Base-by-base conservation (phyloP, 2,329 filamentous ascomycete genomes). In the Nothophoma quercina region DNA sequence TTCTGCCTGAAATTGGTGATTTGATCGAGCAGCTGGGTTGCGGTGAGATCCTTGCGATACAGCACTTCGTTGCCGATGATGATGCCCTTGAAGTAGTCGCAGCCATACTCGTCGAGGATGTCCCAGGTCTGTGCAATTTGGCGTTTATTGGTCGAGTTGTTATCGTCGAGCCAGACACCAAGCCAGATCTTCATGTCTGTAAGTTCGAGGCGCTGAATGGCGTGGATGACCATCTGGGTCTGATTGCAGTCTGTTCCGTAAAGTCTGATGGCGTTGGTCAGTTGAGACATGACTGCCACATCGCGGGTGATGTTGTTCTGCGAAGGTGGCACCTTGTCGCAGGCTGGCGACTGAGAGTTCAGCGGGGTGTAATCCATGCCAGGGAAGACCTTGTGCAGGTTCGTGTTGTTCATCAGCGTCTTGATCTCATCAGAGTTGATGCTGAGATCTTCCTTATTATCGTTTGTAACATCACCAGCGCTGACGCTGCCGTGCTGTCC, bases 191-290 rank as follows among this genome's bases (percentile, higher is more conserved):
- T 96, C 79, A 96, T 86, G 50, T 84, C 81, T 47, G 89, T 82
- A 63, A 97, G 78, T 44, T 88, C 81, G 10, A 98, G 81, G 42
- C 83, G 83, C 51, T 90, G 81, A 63, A 98, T 88, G 16, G 93
- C 88, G 65, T 95, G 88, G 7, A 98, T 79, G 1, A 96, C 85
- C 89, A 98, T 95, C 74, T 96, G 85, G 0, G 93, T 98, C 76
- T 98, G 93, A 75, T 97, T 97, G 82, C 93, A 98, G 77, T 98
- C 93, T 10, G 91, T 98, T 41, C 93, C 93, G 72, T 98, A 98
- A 1, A 97, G 81, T 7, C 93, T 88, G 39, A 98, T 84, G 3
- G 87, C 88, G 71, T 96, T 93, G 54, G 92, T 96, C 34, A 98
- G 81, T 72, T 96, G 92, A 10, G 90, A 92, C 43, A 98, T 85